Percentiles rank a stretch among this genome's conserved stretches.
Evolutionary conservation across 2,329 filamentous ascomycete species (phyloP).

Genomic region (Aspergillus sp.): DNA sequence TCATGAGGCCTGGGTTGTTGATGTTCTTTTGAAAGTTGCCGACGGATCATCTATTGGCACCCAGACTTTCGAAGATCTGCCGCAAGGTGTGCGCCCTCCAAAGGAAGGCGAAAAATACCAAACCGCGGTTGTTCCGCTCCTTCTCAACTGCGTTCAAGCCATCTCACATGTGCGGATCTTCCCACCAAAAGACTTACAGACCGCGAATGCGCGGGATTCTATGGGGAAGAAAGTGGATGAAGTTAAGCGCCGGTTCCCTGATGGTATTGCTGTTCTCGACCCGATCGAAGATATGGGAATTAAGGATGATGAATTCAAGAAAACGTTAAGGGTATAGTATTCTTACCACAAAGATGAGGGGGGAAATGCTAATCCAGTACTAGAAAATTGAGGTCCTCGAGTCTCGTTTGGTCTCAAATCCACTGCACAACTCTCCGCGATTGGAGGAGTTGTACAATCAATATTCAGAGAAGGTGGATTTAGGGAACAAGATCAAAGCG

Average conservation of each 20-base stretch:
- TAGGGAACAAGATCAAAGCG: constrained; percentile 77
- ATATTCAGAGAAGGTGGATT: constrained; percentile 76
- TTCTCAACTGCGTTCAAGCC: constrained; percentile 80
- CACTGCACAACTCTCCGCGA: constrained; percentile 84
- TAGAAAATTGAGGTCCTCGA: constrained; percentile 97
- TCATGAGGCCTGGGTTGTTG: constrained; percentile 78
- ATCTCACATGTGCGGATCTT: constrained; percentile 83
- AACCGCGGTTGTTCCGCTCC: constrained; percentile 81
- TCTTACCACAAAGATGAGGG: not conserved
- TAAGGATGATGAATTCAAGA: constrained; percentile 88
- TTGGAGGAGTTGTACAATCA: constrained; percentile 82
- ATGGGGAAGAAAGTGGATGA: constrained; percentile 71
- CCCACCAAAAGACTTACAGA: constrained; percentile 73
- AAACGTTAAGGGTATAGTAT: constrained; percentile 66
- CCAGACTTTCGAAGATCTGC: constrained; percentile 63
- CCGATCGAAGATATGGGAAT: constrained; percentile 97
- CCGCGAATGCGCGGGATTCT: constrained; percentile 66
- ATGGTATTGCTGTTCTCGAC: constrained; percentile 84
- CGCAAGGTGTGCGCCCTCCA: constrained; percentile 61
- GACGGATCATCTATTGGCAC: constrained; percentile 53
- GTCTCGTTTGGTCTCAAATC: constrained; percentile 82
- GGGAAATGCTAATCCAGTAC: constrained; percentile 17
- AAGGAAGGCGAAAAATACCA: constrained; percentile 63
- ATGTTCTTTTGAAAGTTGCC: constrained; percentile 71
- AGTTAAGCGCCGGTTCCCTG: constrained; percentile 83